Evolutionary conservation across 768 basidiomycete genomes (phyloP).

Genomic region (Leucosporidium creatinivorum): DNA sequence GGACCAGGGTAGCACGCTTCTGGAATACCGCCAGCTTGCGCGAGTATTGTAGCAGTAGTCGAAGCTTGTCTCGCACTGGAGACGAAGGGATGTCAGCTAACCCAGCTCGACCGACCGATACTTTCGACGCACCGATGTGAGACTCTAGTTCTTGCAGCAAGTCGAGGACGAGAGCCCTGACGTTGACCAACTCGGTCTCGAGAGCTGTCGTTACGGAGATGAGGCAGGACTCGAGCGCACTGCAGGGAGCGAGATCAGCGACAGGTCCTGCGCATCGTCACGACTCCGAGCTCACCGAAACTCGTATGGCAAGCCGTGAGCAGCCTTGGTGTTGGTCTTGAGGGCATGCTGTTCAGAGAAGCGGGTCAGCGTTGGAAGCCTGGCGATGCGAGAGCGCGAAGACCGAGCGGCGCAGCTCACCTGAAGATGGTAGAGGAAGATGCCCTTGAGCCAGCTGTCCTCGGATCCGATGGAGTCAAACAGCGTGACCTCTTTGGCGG

Average conservation of each 20-base stretch:
- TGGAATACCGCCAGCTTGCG: constrained; percentile 80
- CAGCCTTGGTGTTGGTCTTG: constrained; percentile 27
- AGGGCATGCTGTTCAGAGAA: constrained; percentile 15
- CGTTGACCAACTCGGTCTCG: constrained; percentile 93
- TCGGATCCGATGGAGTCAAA: constrained; percentile 86
- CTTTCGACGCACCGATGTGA: constrained; percentile 55
- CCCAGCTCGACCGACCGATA: not conserved
- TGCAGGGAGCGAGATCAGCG: constrained; percentile 38
- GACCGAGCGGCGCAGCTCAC: not conserved
- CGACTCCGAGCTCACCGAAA: constrained; percentile 43
- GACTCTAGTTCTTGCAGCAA: constrained; percentile 88
- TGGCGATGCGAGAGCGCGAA: not conserved
- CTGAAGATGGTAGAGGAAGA: constrained; percentile 29
- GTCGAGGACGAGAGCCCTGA: constrained; percentile 80
- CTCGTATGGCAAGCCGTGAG: constrained; percentile 67
- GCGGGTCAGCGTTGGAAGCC: not conserved
- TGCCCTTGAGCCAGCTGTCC: constrained; percentile 29
- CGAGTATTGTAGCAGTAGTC: constrained; percentile 83
- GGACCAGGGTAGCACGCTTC: constrained; percentile 78
- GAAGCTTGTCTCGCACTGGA: constrained; percentile 75
- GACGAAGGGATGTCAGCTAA: not conserved
- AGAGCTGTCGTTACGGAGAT: constrained; percentile 85
- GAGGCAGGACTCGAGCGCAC: constrained; percentile 86
- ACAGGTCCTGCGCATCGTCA: not conserved
- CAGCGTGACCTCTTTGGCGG: constrained; percentile 80